Percentiles rank a stretch among this genome's conserved stretches.
phyloP scores from a whole-genome alignment of 2,329 filamentous ascomycete genomes.

The Aspergillus udagawae region DNA sequence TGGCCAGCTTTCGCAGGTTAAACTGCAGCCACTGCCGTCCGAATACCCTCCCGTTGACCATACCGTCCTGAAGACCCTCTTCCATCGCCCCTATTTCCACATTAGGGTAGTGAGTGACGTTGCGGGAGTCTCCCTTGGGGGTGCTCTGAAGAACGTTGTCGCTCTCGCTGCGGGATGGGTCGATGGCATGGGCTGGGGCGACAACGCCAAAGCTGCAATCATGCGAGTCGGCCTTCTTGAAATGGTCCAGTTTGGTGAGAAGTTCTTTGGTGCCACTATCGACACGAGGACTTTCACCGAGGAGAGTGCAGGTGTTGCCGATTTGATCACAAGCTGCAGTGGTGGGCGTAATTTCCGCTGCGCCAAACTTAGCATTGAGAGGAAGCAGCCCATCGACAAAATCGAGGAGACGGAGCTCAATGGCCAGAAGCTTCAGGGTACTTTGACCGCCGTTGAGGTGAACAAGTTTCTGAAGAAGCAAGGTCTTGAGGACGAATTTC shows the following conservation, averaged over 20 bases:
- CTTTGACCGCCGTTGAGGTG: constrained; percentile 85
- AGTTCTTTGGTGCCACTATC: constrained; percentile 83
- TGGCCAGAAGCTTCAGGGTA: constrained; percentile 95
- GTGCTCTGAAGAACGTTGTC: constrained; percentile 95
- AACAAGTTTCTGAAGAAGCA: constrained; percentile 79
- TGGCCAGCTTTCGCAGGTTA: constrained; percentile 63
- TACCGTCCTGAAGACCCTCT: constrained; percentile 74
- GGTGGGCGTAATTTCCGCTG: constrained; percentile 93
- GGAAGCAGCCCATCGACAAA: constrained; percentile 74
- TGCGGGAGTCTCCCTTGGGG: constrained; percentile 91
- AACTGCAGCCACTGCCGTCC: constrained; percentile 69
- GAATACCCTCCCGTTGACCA: constrained; percentile 88
- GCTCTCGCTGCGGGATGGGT: constrained; percentile 93
- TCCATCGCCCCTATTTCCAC: constrained; percentile 97
- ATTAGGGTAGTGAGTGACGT: constrained; percentile 91
- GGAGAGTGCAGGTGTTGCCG: constrained; percentile 89
- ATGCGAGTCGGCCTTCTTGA: constrained; percentile 95
- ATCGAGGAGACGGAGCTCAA: constrained; percentile 88
- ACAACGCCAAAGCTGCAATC: constrained; percentile 97
- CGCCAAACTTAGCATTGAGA: constrained; percentile 80
- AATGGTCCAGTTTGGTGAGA: constrained; percentile 92
- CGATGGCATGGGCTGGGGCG: constrained; percentile 92
- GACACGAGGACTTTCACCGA: constrained; percentile 89
- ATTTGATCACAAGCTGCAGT: constrained; percentile 89
- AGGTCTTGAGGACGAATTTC: constrained; percentile 77